Base-by-base conservation (phyloP, 1,284 basidiomycete species). In the Naganishia sp. region DNA sequence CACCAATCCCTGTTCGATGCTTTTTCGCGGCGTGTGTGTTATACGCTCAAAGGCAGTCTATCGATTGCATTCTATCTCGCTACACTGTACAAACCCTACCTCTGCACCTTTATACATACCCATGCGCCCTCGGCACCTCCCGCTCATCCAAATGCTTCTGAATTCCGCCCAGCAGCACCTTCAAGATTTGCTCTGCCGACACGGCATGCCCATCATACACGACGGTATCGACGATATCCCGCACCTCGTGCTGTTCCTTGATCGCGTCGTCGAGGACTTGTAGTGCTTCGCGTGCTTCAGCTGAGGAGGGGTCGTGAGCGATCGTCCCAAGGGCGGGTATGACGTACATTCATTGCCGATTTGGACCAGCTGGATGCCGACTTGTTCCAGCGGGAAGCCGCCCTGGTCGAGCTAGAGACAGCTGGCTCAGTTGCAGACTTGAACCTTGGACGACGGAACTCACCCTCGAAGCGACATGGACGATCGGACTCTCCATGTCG, bases 291-390 rank as follows among this genome's bases (percentile, higher is more conserved):
- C 71, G 68, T 1, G 76, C 76, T 58, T 45, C 53, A 23, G 53
- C 51, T 53, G 51, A 0, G 21, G 18, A 15, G 7, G 13, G 17
- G 13, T 1, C 21, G 32, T 43, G 2, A 25, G 13, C 32, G 18
- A 21, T 50, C 32, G 32, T 42, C 18, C 2, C 47, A 1, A 25
- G 41, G 11, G 60, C 7, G 42, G 21, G 1, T 13, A 52, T 5
- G 55, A 65, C 62, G 65, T 45, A 69, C 76, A 76, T 58, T 76
- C 75, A 47, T 77, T 69, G 6, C 80, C 78, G 32, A 80, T 74
- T 67, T 81, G 80, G 28, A 82, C 67, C 63, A 82, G 76, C 67
- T 79, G 77, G 28, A 82, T 72, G 46, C 80, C 79, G 9, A 82
- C 71, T 72, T 82, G 81, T 28, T 73, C 70, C 2, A 78, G 68